Evolutionary conservation across 2,329 filamentous ascomycete species (phyloP), one percentile per base, ranked within the genome.

Genomic region (Zalaria sp.): DNA sequence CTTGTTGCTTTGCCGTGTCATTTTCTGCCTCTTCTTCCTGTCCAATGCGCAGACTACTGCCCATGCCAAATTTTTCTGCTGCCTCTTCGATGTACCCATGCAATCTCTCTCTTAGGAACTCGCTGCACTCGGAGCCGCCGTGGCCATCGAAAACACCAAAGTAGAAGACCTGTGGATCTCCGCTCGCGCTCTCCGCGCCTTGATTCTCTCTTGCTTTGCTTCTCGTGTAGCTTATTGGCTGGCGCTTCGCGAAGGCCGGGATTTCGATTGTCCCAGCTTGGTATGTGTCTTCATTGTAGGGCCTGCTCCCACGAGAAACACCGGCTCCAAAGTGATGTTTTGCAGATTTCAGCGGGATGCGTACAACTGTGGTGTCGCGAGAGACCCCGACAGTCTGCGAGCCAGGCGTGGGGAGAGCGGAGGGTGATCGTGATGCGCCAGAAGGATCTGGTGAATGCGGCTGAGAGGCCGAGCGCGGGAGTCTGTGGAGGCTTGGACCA

Each of bases 71-170:
- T 11, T 79, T 70, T 43, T 69, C 67, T 0, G 85, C 83, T 0
- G 86, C 77, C 49, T 85, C 73, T 61, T 98, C 89, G 31, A 98
- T 79, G 58, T 95, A 96, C 6, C 76, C 75, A 58, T 95, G 91
- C 46, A 98, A 65, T 55, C 83, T 77, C 46, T 95, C 84, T 44
- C 79, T 73, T 50, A 96, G 62, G 52, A 94, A 96, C 11, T 81
- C 79, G 45, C 86, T 87, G 60, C 91, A 96, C 58, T 94, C 83
- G 18, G 69, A 74, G 18, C 91, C 91, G 6, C 91, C 91, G 64
- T 98, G 91, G 3, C 91, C 91, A 61, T 98, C 91, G 55, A 96
- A 98, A 1, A 96, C 79, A 1, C 77, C 88, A 69, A 95, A 98
- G 61, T 96, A 98, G 62, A 98, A 98, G 29, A 96, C 81, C 58